These are phyloP conservation scores for Pelargonium australe DNA, from an alignment of 441 rosid species.

Conservation along the genomic window DNA sequence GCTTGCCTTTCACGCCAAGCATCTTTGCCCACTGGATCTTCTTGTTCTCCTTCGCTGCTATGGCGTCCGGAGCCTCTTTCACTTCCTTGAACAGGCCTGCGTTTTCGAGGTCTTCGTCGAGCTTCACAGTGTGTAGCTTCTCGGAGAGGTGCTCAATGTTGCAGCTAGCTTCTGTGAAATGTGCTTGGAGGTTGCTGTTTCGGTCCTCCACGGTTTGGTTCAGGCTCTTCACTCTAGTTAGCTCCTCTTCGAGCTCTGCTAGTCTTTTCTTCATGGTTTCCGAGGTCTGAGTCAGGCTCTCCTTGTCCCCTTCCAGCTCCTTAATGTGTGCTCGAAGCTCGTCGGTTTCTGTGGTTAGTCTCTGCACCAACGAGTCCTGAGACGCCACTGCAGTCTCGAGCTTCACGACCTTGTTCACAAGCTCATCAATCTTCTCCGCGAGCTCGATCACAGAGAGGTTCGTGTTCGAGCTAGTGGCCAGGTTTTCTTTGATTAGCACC, in stretches of 20 bases:
- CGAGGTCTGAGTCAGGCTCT: slow-evolving; percentile 33
- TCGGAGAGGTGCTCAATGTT: slow-evolving; percentile 41
- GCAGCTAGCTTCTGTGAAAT: slow-evolving; percentile 45
- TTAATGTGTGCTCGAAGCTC: slow-evolving; percentile 61
- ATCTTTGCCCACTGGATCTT: not conserved
- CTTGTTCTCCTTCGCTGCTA: not conserved
- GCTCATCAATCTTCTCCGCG: slow-evolving; percentile 80
- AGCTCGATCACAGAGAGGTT: slow-evolving; percentile 54
- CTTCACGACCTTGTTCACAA: slow-evolving; percentile 65
- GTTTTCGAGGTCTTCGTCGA: slow-evolving; percentile 24
- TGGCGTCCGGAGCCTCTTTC: not conserved
- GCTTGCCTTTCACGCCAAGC: too few relatives aligned
- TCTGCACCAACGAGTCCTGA: slow-evolving; percentile 50
- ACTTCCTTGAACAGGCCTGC: not conserved
- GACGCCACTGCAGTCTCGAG: slow-evolving; percentile 63
- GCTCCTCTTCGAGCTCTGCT: slow-evolving; percentile 52
- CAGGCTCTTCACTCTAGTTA: slow-evolving; percentile 46
- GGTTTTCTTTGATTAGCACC: slow-evolving; percentile 49
- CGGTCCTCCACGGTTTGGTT: slow-evolving; percentile 45
- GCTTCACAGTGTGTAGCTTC: slow-evolving; percentile 31
- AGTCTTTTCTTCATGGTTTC: slow-evolving; percentile 41
- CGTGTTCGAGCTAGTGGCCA: slow-evolving; percentile 23
- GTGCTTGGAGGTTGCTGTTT: slow-evolving; percentile 40
- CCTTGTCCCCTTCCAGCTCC: slow-evolving; percentile 56
- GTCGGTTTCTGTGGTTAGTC: slow-evolving; percentile 50